Base-by-base conservation (phyloP, 1,284 basidiomycete species). In the Leccinum fuscescens region DNA sequence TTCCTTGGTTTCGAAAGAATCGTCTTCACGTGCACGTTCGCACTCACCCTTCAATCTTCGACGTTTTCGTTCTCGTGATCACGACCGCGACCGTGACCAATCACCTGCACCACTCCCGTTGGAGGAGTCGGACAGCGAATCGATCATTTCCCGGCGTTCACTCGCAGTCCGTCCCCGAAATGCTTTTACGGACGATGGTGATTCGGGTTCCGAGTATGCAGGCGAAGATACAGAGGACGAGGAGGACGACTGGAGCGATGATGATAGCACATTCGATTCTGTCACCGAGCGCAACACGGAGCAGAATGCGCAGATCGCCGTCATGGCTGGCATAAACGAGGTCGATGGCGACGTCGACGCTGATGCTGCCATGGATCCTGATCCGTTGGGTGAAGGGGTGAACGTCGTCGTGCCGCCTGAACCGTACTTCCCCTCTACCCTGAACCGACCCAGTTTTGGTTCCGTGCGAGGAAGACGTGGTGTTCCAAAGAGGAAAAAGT, bases 321-420 rank as follows among this genome's bases (percentile, higher is more conserved):
- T 79, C 11, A 24, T 74, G 56, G 59, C 61, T 1, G 61, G 62
- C 15, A 66, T 65, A 3, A 74, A 77, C 8, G 74, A 77, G 24
- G 74, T 75, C 1, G 70, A 77, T 54, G 68, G 64, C 6, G 75
- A 80, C 1, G 79, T 76, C 7, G 81, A 84, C 44, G 79, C 73
- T 17, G 69, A 79, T 31, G 76, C 77, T 56, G 77, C 77, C 46
- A 76, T 82, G 62, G 88, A 89, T 49, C 85, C 88, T 7, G 89
- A 91, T 72, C 89, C 91, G 4, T 78, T 91, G 3, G 92, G 90
- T 29, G 90, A 93, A 75, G 93, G 94, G 52, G 93, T 96, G 24
- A 97, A 97, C 69, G 90, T 96, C 54, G 85, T 96, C 61, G 82
- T 92, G 3, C 88, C 89, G 0, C 87, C 84, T 6, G 89, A 92